These are phyloP conservation scores for Rhypophila decipiens DNA, from an alignment of 495 filamentous ascomycete species.

Conservation along the genomic window DNA sequence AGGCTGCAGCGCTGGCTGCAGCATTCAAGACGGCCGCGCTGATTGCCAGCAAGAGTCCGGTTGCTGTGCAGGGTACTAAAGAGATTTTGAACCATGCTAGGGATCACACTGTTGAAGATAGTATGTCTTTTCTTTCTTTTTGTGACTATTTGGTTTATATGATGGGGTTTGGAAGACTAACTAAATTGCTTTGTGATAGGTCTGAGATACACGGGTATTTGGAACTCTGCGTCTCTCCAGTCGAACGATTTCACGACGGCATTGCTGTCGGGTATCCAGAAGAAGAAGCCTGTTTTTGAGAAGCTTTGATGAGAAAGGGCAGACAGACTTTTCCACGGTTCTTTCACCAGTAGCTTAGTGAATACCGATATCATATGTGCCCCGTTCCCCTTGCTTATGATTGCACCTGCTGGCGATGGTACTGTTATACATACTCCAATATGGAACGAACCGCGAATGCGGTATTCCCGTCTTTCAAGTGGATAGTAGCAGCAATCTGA, in stretches of 20 bases:
- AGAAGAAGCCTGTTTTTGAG: slow-evolving; percentile 75
- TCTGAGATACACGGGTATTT: slow-evolving; percentile 74
- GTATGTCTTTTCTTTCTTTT: slow-evolving; percentile 33
- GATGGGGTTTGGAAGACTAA: slow-evolving; percentile 5
- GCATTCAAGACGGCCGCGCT: slow-evolving; percentile 60
- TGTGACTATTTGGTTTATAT: not conserved
- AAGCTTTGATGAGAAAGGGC: slow-evolving; percentile 58
- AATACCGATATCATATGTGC: too few relatives aligned
- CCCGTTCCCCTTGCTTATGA: too few relatives aligned
- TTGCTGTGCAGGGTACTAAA: slow-evolving; percentile 91
- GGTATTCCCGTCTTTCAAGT: too few relatives aligned
- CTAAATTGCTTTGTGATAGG: slow-evolving; percentile 35
- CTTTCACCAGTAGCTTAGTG: too few relatives aligned
- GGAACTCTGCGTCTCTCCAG: slow-evolving; percentile 82
- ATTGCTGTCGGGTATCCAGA: slow-evolving; percentile 68
- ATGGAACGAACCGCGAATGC: too few relatives aligned
- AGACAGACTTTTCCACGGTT: too few relatives aligned
- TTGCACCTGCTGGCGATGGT: too few relatives aligned
- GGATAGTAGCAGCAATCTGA: too few relatives aligned
- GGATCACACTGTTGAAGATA: slow-evolving; percentile 72
- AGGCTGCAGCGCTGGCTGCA: slow-evolving; percentile 52
- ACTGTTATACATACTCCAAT: too few relatives aligned
- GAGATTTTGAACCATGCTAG: slow-evolving; percentile 81
- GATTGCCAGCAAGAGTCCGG: slow-evolving; percentile 78
- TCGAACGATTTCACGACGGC: slow-evolving; percentile 70